These are phyloP conservation scores for Terana coerulea DNA, from an alignment of 768 basidiomycete species.

Conservation along the genomic window DNA sequence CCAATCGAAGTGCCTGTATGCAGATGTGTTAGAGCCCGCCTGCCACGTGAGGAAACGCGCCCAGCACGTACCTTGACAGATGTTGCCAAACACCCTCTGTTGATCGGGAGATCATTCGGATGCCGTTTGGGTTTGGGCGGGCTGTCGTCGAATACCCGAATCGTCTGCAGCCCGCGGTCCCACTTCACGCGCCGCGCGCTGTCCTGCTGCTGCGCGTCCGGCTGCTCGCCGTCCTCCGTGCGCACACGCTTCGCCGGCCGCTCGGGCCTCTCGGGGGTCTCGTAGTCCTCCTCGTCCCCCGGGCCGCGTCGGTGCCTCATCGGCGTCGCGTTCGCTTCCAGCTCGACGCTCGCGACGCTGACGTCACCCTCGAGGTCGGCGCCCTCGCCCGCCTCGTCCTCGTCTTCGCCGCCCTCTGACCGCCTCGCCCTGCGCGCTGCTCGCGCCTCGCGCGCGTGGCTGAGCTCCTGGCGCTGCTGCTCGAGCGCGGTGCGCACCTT, in stretches of 20 bases:
- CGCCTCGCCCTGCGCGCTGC: slow-evolving; percentile 57
- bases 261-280: slow-evolving; percentile 52
- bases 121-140: slow-evolving; percentile 45
- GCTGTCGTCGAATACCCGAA: slow-evolving; percentile 60
- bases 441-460: slow-evolving; percentile 48
- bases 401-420: slow-evolving; percentile 29
- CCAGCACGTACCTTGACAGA: slow-evolving; percentile 56
- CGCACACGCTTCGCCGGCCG: slow-evolving; percentile 36
- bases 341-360: slow-evolving; percentile 16
- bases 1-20: slow-evolving; percentile 53
- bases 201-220: slow-evolving; percentile 8
- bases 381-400: slow-evolving; percentile 18
- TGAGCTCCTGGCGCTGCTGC: slow-evolving; percentile 62
- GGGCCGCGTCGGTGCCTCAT: slow-evolving; percentile 56
- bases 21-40: not conserved
- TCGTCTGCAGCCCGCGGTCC: slow-evolving; percentile 64
- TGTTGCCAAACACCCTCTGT: slow-evolving; percentile 66
- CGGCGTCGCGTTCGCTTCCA: slow-evolving; percentile 26
- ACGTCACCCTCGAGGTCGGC: slow-evolving; percentile 3
- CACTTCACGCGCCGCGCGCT: slow-evolving; percentile 67
- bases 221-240: slow-evolving; percentile 19
- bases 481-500: slow-evolving; percentile 68
- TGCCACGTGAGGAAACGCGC: not conserved
- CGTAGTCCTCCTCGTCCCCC: slow-evolving; percentile 81
- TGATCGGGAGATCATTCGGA: slow-evolving; percentile 36